Conservation (phyloP, 2,329 filamentous ascomycete genomes). For the Xylariaceae sp. region DNA sequence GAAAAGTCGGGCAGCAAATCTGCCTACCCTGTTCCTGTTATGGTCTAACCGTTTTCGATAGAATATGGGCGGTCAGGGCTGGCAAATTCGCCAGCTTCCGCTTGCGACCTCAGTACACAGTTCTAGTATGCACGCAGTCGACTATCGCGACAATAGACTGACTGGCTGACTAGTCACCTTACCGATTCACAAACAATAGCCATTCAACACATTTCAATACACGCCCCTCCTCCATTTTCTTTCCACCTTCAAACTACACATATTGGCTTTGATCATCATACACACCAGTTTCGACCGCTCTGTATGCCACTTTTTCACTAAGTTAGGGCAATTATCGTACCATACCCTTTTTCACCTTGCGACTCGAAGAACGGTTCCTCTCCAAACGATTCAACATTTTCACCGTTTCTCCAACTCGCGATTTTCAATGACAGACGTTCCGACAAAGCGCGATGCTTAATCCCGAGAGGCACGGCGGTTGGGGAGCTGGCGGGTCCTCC, state of each 20-base stretch:
- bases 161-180: background rate
- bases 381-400: slow-evolving; percentile 4
- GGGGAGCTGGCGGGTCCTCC: slow-evolving; percentile 27
- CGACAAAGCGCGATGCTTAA: slow-evolving; percentile 32
- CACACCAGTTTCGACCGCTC: slow-evolving; percentile 1
- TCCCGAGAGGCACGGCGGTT: slow-evolving; percentile 30
- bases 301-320: slow-evolving; percentile 3
- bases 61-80: slow-evolving; percentile 23
- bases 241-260: slow-evolving; percentile 1
- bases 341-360: slow-evolving; percentile 1
- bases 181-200: slow-evolving; percentile 6
- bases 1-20: background rate
- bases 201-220: slow-evolving; percentile 4
- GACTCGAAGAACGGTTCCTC: slow-evolving; percentile 2
- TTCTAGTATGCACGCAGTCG: slow-evolving; percentile 5
- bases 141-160: slow-evolving; percentile 10
- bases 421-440: slow-evolving; percentile 27
- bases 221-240: background rate
- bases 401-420: background rate
- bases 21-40: background rate
- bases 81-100: slow-evolving; percentile 26
- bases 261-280: background rate
- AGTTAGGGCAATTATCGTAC: background rate
- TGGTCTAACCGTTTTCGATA: slow-evolving; percentile 10
- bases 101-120: slow-evolving; percentile 24